Evolutionary conservation across 108 stramenopile species (phyloP).

Genomic region (Conticribra guillardii): DNA sequence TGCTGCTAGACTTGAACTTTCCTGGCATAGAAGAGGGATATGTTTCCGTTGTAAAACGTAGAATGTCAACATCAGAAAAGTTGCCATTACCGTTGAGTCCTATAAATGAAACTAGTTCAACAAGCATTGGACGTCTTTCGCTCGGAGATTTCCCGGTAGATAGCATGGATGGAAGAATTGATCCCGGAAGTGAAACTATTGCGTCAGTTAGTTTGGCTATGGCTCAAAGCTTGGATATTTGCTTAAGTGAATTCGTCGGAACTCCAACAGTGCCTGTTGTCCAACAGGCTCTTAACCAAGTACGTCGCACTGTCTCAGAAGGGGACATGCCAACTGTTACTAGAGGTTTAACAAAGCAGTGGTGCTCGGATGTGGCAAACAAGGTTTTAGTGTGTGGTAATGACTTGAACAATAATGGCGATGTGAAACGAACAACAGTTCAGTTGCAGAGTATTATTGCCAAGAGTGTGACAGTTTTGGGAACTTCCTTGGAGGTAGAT

Average conservation of each 20-base stretch:
- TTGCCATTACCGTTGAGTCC: slow-evolving; percentile 3
- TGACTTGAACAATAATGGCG: not conserved
- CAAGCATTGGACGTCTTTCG: too few species aligned
- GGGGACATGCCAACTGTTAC: slow-evolving; percentile 14
- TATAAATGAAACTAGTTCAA: slow-evolving; percentile 7
- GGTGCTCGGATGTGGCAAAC: slow-evolving; percentile 29
- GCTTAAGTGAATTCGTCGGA: slow-evolving; percentile 27
- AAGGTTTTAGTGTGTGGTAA: slow-evolving; percentile 14
- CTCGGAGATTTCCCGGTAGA: not conserved
- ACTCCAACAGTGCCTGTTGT: slow-evolving; percentile 12
- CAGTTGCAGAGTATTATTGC: slow-evolving; percentile 25
- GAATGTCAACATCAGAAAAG: not conserved
- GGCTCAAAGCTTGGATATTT: slow-evolving; percentile 32
- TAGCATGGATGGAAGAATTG: not conserved
- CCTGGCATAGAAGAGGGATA: slow-evolving; percentile 31
- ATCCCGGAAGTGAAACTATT: not conserved
- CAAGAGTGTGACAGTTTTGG: slow-evolving; percentile 8
- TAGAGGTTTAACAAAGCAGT: slow-evolving; percentile 10
- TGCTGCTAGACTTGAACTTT: slow-evolving; percentile 25
- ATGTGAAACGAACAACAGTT: slow-evolving; percentile 8
- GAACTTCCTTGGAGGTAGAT: not conserved
- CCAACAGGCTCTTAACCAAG: not conserved
- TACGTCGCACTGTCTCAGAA: not conserved
- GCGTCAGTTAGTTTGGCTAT: slow-evolving; percentile 32
- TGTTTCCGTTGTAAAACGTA: not conserved